A percentile compares a stretch with the other conserved stretches of the same genome.
Evolutionary conservation across 108 stramenopile species (phyloP).

Genomic region (Conticribra weissflogii): DNA sequence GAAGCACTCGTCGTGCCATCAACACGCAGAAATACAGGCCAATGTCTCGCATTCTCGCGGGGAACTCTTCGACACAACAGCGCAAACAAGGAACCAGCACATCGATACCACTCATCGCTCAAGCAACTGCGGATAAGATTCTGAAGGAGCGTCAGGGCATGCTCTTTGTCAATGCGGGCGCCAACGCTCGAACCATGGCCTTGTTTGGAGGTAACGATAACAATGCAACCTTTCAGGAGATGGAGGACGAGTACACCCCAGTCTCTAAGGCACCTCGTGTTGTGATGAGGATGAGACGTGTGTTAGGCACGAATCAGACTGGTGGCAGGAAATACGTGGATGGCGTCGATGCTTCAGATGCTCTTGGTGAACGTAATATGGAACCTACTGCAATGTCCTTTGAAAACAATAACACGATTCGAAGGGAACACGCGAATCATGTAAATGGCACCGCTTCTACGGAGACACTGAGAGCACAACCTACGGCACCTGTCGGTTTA

Average conservation of each 20-base stretch:
- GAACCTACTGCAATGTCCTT: neutral
- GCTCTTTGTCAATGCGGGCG: neutral
- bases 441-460: neutral
- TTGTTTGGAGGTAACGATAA: neutral
- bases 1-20: neutral
- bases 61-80: neutral
- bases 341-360: neutral
- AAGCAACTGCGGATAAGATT: conserved; percentile 3
- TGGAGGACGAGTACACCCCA: neutral
- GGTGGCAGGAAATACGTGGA: conserved; percentile 24
- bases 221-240: neutral
- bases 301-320: conserved; percentile 38
- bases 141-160: neutral
- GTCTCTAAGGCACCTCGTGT: conserved; percentile 4
- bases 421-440: neutral
- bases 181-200: neutral
- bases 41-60: neutral
- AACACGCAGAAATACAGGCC: neutral
- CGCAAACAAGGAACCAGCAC: neutral
- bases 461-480: neutral
- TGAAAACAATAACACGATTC: neutral
- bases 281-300: conserved; percentile 39
- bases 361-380: no score
- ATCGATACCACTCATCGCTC: neutral
- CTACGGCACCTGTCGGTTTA: neutral